Evolutionary conservation across 495 filamentous ascomycete genomes (phyloP), one percentile per base, ranked within the genome.

Genomic region (Penicillium daleae): DNA sequence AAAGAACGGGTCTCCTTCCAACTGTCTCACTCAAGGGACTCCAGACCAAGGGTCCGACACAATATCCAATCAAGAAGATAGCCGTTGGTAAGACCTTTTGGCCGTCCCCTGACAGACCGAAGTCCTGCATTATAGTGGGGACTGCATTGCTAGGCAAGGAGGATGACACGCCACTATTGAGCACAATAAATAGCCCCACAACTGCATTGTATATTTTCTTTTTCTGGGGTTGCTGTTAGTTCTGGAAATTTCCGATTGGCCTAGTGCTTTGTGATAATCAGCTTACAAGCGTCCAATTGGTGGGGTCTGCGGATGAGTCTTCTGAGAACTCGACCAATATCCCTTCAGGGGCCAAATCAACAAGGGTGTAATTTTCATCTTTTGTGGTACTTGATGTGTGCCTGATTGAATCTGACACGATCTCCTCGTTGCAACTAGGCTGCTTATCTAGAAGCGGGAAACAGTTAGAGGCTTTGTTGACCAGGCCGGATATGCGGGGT

Each of bases 121-220:
- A 78, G n/a, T 78, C 71, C n/a, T 76, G 63, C 70, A 77, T 72
- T 65, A 79, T 80, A 50, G 76, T 81, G 9, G 80, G 82, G 40
- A 86, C 83, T 44, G 85, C 85, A 71, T 87, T 90, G 63, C 86
- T 86, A 0, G 90, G 88, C 6, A 95, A 71, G 0, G 89, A 82
- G 26, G 85, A 86, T 0, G 87, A 86, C 66, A 93, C 82, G 15
- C 90, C 92, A 48, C 85, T 87, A 71, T 92, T 93, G 60, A 92
- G 69, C 26, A 93, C 88, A 13, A 85, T 73, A 32, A 86, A 63
- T 65, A 91, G 84, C 10, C 80, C 80, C 0, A 83, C 78, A 24
- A 86, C 53, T 3, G 88, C 68, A 39, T 88, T 82, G 62, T 78
- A 83, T 6, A 79, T 39, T 63, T 93, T 93, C 71, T 82, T 87